A percentile compares a stretch with the other conserved stretches of the same genome.
These are phyloP conservation scores for Lentinula aciculospora DNA, from an alignment of 768 basidiomycete species.

Conservation along the genomic window DNA sequence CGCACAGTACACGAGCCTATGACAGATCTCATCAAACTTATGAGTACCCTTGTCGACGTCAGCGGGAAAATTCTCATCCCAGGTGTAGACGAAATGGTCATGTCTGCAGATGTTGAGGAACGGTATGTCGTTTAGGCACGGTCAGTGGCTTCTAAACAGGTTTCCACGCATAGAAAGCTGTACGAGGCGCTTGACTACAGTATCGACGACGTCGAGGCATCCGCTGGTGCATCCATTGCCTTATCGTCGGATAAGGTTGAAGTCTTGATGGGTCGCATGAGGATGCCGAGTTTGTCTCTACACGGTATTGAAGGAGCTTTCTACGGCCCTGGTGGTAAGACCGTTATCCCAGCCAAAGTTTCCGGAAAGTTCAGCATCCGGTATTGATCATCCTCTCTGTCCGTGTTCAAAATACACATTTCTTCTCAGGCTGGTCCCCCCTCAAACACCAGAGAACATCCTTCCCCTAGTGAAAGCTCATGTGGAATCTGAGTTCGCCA, in stretches of 20 bases:
- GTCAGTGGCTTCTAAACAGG: background rate
- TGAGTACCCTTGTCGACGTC: conserved; percentile 79
- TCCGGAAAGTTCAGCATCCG: conserved; percentile 94
- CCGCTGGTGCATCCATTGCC: conserved; percentile 72
- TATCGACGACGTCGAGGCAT: conserved; percentile 64
- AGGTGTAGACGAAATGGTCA: conserved; percentile 83
- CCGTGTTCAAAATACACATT: background rate
- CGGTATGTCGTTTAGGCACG: conserved; percentile 31
- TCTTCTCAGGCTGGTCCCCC: conserved; percentile 47
- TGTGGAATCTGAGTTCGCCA: conserved; percentile 62
- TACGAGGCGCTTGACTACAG: conserved; percentile 75
- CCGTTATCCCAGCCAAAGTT: conserved; percentile 90
- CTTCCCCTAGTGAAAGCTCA: conserved; percentile 50
- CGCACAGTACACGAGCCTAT: conserved; percentile 85
- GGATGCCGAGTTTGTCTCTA: conserved; percentile 79
- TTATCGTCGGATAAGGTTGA: conserved; percentile 71
- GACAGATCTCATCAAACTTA: conserved; percentile 83
- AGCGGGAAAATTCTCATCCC: conserved; percentile 84
- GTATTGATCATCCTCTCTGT: conserved; percentile 29
- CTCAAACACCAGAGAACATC: conserved; percentile 57
- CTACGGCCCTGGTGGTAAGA: conserved; percentile 77
- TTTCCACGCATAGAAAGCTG: conserved; percentile 38
- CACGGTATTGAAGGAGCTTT: conserved; percentile 98
- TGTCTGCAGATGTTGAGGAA: conserved; percentile 67
- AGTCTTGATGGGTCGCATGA: conserved; percentile 92